A percentile compares a stretch with the other conserved stretches of the same genome.
These are phyloP conservation scores for Trebouxiophyceae sp. DNA, from an alignment of 163 green algal species.

Conservation along the genomic window DNA sequence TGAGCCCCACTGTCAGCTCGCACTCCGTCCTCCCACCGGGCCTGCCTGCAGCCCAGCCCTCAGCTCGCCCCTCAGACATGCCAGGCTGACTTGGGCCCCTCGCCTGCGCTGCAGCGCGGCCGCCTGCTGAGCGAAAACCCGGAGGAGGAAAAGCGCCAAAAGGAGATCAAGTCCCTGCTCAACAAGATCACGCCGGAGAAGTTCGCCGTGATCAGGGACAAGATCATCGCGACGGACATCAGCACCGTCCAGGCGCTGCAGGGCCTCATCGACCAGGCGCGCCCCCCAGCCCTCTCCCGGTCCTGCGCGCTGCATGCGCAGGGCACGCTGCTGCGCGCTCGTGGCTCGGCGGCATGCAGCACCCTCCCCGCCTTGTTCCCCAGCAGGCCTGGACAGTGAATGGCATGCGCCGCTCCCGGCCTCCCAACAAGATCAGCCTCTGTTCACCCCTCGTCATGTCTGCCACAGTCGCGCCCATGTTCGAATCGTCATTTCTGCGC, in stretches of 20 bases:
- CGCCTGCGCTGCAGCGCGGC: constrained; percentile 22
- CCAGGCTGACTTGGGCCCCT: background rate
- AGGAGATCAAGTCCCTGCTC: constrained; percentile 85
- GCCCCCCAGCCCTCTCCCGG: too few species aligned
- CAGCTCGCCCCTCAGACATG: background rate
- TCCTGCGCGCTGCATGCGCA: too few species aligned
- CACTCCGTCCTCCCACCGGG: background rate
- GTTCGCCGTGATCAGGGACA: constrained; percentile 77
- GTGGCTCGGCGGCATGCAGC: too few species aligned
- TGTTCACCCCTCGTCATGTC: too few species aligned
- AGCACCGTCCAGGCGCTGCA: constrained; percentile 57
- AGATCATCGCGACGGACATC: constrained; percentile 73
- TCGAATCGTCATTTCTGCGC: too few species aligned
- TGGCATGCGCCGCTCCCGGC: too few species aligned
- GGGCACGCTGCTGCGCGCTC: too few species aligned
- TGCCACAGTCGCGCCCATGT: too few species aligned
- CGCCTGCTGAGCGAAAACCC: constrained; percentile 58
- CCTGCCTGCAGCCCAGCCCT: background rate
- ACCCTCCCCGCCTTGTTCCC: too few species aligned
- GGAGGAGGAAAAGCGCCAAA: constrained; percentile 90
- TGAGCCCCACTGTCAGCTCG: background rate
- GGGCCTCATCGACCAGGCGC: constrained; percentile 75
- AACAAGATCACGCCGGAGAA: constrained; percentile 99
- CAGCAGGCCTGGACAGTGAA: too few species aligned
- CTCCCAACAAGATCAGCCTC: too few species aligned